Base-by-base conservation (phyloP, 441 rosid genomes). In the Arabidopsis hybrid region DNA sequence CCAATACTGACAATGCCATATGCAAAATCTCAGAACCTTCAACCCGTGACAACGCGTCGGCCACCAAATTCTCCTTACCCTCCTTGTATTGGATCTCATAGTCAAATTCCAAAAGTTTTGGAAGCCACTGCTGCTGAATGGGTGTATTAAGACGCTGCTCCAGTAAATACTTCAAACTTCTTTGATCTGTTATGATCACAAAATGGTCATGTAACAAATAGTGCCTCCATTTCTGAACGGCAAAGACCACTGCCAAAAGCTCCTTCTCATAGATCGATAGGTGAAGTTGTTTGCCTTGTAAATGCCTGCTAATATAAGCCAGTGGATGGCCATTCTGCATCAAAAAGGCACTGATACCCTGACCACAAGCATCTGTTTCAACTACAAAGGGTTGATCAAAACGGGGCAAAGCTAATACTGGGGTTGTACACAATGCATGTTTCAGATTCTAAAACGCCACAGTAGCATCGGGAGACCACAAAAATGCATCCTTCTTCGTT, bases 381-480 rank as follows among this genome's bases (percentile, higher is more conserved):
- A 31, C 10, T 0, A 29, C 16, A 53, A 29, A 53, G 0, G 0
- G 16, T 0, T 29, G 13, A 3, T 29, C 38, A 53, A 53, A 29
- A 1, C n/a, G 1, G 0, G 63, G 63, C 0, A 58, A 2, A 0
- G 65, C 13, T 0, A 60, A 13, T 0, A 40, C 21, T 0, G 38
- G 67, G 0, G 52, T 10, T 1, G 3, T 0, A 1, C 51, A 18
- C 1, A 61, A 1, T 0, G 38, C 21, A 0, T 0, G 0, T 0
- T 2, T 6, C 0, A 2, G 26, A 21, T 21, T 21, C 26, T 21
- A 21, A 21, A 43, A 61, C 0, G 67, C 67, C 0, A 5, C 16
- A 0, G 21, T 4, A 21, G 26, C 26, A 21, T 21, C 26, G 26
- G 26, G 26, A 21, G 26, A 21, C 66, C 51, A 61, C 0, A 4